Evolutionary conservation across 371 early-diverging fungal species (phyloP), one percentile per base, ranked within the genome.

Genomic region (Syncephalis plumigaleata): DNA sequence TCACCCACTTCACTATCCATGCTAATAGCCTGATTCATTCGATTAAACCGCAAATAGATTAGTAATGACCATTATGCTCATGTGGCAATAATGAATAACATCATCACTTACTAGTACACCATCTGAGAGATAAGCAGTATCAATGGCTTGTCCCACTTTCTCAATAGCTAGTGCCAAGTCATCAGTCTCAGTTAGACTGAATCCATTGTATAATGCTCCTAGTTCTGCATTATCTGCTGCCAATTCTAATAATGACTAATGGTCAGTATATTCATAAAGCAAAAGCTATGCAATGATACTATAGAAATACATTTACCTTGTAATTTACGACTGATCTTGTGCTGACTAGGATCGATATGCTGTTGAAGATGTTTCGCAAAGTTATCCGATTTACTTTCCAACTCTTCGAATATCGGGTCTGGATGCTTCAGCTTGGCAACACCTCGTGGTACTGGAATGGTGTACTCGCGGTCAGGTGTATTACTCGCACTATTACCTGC

Each of bases 121-220:
- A 5, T 81, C 81, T 20, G 82, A 74, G 23, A 81, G 70, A 51
- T 78, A 84, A 4, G 83, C 77, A 18, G 76, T 70, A 59, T 96
- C 95, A 0, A 88, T 75, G 5, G 93, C 90, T 55, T 87, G 84
- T 1, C 94, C 97, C 36, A 86, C 66, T 50, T 79, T 74, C 58
- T 93, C 95, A 49, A 93, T 82, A 0, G 84, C 86, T 31, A 73
- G 77, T 2, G 88, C 74, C 11, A 93, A 64, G n/a, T 59, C 57
- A 3, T 69, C 66, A 11, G 53, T 73, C 31, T 92, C 94, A 49
- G 74, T 75, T 44, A 94, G 71, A 47, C 93, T 91, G 61, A 93
- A 91, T 20, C 84, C 91, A 53, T 94, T 94, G 60, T 90, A 87
- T 0, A 79, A 67, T 4, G 87, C 89, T 0, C 94, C 95, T n/a